Evolutionary conservation across 192 early-diverging fungal species (phyloP), one percentile per base, ranked within the genome.

Genomic region (Backusella liffmaniae): DNA sequence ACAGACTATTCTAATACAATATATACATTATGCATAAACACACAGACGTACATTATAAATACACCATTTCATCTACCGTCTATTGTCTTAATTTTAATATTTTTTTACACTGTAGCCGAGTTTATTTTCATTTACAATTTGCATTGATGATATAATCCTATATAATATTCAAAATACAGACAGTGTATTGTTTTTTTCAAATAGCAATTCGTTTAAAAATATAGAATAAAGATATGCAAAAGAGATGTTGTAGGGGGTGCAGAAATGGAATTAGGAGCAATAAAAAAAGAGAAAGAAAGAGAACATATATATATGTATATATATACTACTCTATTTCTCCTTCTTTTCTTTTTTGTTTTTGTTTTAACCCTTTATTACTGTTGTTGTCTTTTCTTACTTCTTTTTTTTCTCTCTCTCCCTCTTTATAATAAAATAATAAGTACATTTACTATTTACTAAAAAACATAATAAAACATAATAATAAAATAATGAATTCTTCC

Each of bases 181-280:
- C 46, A 49, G 46, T n/a, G 5, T 49, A n/a, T 5, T 49, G 1
- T 0, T 49, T 49, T 49, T 49, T 49, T 18, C 46, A 49, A 49
- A 49, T 49, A n/a, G 0, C 18, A 18, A 15, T n/a, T n/a, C 46
- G n/a, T 62, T 62, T 62, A 9, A 23, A 62, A 62, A 62, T 62
- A 62, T 62, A 62, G 56, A 23, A 62, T 62, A 29, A 62, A 10
- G 10, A 29, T 62, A 62, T 62, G 56, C 56, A 62, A 62, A 62
- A 62, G 56, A 62, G 56, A 62, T 62, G 21, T 62, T 62, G 21
- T 29, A 29, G 26, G 56, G 56, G 56, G 56, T 62, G 56, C 56
- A 62, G 56, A 62, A 62, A 62, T 62, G 56, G 56, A 62, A 62
- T 62, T 62, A 62, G 56, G 56, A 62, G 56, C 56, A 59, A 59